A percentile compares a stretch with the other conserved stretches of the same genome.
Evolutionary conservation across 2,329 filamentous ascomycete species (phyloP).

Genomic region (Aspergillus sp.): DNA sequence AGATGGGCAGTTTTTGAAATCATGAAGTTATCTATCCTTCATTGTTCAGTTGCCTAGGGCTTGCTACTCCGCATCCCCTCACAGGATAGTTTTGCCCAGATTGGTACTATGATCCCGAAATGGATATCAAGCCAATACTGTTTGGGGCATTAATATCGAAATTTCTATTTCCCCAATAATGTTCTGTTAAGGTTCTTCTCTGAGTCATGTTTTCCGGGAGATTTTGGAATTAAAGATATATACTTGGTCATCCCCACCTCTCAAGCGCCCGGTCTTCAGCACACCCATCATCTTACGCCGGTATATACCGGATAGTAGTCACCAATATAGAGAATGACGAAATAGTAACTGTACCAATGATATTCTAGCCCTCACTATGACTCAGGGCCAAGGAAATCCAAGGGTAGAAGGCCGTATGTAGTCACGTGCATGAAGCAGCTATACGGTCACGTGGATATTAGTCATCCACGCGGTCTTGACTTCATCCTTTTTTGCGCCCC

Average conservation of each 20-base stretch:
- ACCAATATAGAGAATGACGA: no score
- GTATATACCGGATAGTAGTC: no score
- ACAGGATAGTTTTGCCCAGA: not conserved
- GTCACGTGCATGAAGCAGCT: not conserved
- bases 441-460: slow-evolving; percentile 8
- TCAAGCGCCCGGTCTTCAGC: not conserved
- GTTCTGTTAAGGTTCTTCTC: no score
- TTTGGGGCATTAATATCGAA: no score
- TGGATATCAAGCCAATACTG: no score
- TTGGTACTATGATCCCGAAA: not conserved
- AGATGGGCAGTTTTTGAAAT: not conserved
- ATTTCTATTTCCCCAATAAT: no score
- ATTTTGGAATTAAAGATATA: not conserved
- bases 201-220: no score
- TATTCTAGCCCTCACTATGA: not conserved
- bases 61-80: not conserved
- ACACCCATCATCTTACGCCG: not conserved
- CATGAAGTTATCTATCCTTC: not conserved
- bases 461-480: slow-evolving; percentile 14
- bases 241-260: not conserved
- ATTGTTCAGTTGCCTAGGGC: not conserved
- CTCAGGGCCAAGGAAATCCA: not conserved
- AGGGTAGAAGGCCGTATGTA: not conserved
- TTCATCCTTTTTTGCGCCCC: slow-evolving; percentile 13
- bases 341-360: not conserved